Evolutionary conservation across 1,284 basidiomycete species (phyloP).

Genomic region (Gomphus bonarii): DNA sequence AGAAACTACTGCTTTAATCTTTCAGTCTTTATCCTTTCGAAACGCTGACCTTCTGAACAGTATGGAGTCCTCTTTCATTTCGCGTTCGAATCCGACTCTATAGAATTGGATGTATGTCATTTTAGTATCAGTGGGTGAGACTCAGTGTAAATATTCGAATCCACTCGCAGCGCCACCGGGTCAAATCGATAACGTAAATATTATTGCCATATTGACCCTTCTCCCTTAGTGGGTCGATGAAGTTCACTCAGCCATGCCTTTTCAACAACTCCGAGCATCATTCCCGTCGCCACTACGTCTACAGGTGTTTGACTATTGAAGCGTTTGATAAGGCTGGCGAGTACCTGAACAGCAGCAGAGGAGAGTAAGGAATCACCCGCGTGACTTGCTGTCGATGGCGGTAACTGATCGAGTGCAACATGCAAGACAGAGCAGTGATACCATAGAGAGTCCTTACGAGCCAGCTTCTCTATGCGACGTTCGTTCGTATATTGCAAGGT

Average conservation of each 20-base stretch:
- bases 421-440: conserved; percentile 39
- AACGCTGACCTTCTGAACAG: background rate
- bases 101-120: background rate
- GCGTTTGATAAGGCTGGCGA: background rate
- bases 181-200: background rate
- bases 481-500: background rate
- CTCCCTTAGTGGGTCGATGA: background rate
- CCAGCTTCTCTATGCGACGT: conserved; percentile 28
- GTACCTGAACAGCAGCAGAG: background rate
- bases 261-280: conserved; percentile 40
- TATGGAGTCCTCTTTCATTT: background rate
- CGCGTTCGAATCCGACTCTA: background rate
- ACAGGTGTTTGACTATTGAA: conserved; percentile 16
- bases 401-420: conserved; percentile 20
- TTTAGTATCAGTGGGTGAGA: background rate
- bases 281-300: conserved; percentile 34
- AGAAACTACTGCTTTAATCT: background rate
- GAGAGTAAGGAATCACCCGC: background rate
- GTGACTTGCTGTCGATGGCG: background rate
- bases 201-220: background rate
- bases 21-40: background rate
- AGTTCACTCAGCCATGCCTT: conserved; percentile 26
- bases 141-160: background rate
- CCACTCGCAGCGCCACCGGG: background rate
- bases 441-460: conserved; percentile 42